These are phyloP conservation scores for Cryptosporidium baileyi DNA, from an alignment of 169 alveolate genomes.

Conservation along the genomic window DNA sequence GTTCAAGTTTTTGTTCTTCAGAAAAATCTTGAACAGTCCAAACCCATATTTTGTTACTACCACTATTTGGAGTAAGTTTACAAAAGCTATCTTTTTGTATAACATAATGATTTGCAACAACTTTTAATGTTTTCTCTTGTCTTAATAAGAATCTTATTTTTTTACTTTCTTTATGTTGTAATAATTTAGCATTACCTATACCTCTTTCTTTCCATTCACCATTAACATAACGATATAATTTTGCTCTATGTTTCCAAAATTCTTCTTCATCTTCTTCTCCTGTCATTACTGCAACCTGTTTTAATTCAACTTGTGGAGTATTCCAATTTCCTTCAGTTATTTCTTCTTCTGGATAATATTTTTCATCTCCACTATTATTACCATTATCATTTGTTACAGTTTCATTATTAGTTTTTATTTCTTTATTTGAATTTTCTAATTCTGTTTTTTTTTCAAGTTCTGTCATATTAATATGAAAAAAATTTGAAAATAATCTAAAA, in stretches of 20 bases:
- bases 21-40: constrained; percentile 95
- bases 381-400: constrained; percentile 52
- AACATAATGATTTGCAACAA: constrained; percentile 94
- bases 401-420: neutral
- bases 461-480: neutral
- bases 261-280: constrained; percentile 96
- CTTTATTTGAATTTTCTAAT: constrained; percentile 3
- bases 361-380: constrained; percentile 74
- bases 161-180: constrained; percentile 90
- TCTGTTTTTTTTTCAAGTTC: constrained; percentile 16
- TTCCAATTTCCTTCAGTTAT: constrained; percentile 87
- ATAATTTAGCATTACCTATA: constrained; percentile 93
- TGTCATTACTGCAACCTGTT: constrained; percentile 89
- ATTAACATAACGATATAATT: constrained; percentile 90
- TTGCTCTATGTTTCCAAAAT: constrained; percentile 92
- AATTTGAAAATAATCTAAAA: neutral
- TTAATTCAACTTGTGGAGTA: constrained; percentile 88
- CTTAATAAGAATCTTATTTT: constrained; percentile 91
- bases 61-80: constrained; percentile 92
- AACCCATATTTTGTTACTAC: constrained; percentile 95
- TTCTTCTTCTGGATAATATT: constrained; percentile 81
- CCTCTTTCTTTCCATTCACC: constrained; percentile 98
- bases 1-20: constrained; percentile 92
- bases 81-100: constrained; percentile 87
- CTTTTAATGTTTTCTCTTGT: constrained; percentile 95